A percentile compares a stretch with the other conserved stretches of the same genome.
These are phyloP conservation scores for Phaffia rhodozyma DNA, from an alignment of 1,284 basidiomycete species.

Conservation along the genomic window DNA sequence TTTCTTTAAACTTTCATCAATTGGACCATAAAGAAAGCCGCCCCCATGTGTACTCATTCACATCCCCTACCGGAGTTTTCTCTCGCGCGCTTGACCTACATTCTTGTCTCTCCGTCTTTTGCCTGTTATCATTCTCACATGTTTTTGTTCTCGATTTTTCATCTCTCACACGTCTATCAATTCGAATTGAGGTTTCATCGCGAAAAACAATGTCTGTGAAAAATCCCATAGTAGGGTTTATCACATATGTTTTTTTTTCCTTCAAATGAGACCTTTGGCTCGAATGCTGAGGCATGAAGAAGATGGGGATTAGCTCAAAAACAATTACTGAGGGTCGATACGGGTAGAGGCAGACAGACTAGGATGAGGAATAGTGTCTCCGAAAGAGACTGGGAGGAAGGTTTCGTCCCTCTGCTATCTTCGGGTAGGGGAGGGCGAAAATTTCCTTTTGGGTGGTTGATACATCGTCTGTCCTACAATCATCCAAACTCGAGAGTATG, in stretches of 20 bases:
- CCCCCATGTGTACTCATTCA: neutral
- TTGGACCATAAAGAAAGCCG: constrained; percentile 1
- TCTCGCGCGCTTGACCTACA: too few relatives aligned
- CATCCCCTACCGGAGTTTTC: neutral
- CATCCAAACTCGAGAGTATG: neutral
- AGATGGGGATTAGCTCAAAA: neutral
- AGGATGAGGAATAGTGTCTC: neutral
- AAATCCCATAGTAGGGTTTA: too few relatives aligned
- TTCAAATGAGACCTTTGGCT: neutral
- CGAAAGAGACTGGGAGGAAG: neutral
- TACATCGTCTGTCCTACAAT: constrained; percentile 7
- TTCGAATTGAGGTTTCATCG: too few relatives aligned
- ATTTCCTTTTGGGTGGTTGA: constrained; percentile 5
- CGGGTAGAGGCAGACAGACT: neutral
- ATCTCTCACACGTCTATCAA: neutral
- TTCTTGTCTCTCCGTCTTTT: too few relatives aligned
- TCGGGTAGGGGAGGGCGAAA: neutral
- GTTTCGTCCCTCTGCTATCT: neutral
- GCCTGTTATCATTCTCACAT: too few relatives aligned
- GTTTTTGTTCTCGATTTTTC: neutral
- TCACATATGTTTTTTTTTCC: too few relatives aligned
- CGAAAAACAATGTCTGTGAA: neutral
- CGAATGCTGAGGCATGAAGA: neutral
- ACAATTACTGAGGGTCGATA: neutral
- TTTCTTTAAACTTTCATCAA: neutral